These are phyloP conservation scores for Entomortierella parvispora DNA, from an alignment of 192 early-diverging fungal genomes.

Conservation along the genomic window DNA sequence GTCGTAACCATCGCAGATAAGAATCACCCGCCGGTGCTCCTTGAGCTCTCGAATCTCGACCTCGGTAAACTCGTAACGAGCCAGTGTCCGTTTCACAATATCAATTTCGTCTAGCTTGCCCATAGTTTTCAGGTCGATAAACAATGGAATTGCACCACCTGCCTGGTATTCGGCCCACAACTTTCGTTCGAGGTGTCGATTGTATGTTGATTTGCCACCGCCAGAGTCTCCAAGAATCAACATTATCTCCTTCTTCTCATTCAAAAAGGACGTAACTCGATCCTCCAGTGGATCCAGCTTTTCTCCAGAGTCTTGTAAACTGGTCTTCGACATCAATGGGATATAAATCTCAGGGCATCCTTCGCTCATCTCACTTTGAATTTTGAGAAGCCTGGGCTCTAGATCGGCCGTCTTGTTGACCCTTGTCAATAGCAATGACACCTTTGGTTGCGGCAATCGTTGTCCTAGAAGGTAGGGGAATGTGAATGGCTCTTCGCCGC, in stretches of 20 bases:
- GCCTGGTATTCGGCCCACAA: not conserved
- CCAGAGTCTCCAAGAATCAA: not conserved
- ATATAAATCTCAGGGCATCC: not conserved
- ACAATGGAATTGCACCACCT: not conserved
- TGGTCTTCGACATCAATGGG: not conserved
- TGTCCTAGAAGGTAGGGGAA: too few species aligned
- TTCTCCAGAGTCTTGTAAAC: too few species aligned
- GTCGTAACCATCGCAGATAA: conserved; percentile 9
- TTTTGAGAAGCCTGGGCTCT: not conserved
- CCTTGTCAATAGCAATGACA: too few species aligned
- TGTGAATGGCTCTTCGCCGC: too few species aligned
- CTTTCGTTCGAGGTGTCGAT: not conserved
- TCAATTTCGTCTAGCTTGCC: not conserved
- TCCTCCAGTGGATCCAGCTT: too few species aligned
- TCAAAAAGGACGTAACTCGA: not conserved
- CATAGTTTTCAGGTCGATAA: not conserved
- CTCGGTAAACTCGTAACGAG: not conserved
- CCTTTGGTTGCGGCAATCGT: too few species aligned
- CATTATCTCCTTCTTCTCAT: not conserved
- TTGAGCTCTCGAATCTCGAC: not conserved
- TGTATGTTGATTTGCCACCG: not conserved
- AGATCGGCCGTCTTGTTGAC: not conserved
- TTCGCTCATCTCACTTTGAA: not conserved
- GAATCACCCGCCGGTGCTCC: not conserved
- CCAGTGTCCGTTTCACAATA: not conserved